Percentiles rank a stretch among this genome's conserved stretches.
Evolutionary conservation across 306 rosid genomes (phyloP).

Genomic region (Cucurbita argyrosperma): DNA sequence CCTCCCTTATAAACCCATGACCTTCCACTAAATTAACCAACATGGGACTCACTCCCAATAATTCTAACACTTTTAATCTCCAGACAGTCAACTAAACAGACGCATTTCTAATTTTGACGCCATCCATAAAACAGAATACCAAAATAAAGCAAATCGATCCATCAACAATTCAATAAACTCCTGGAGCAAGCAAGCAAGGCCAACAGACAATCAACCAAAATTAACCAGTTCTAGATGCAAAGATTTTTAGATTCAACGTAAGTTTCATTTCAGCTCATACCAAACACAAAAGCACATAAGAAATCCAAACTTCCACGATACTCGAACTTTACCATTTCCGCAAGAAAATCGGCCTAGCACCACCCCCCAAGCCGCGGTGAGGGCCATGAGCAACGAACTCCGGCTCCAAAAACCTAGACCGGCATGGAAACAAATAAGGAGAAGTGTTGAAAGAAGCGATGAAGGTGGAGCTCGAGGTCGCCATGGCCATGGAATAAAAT

Average conservation of each 20-base stretch:
- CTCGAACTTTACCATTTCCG: constrained; percentile 16
- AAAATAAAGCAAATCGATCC: not conserved
- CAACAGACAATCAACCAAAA: not conserved
- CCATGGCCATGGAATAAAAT: constrained; percentile 27
- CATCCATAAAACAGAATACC: not conserved
- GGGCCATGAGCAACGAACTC: constrained; percentile 16
- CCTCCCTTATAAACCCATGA: too few relatives aligned
- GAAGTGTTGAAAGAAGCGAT: constrained; percentile 40
- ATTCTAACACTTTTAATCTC: not conserved
- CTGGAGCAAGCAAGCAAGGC: not conserved
- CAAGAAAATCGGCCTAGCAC: constrained; percentile 1
- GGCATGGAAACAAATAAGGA: constrained; percentile 15
- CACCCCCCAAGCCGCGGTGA: constrained; percentile 10
- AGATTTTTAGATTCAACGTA: not conserved
- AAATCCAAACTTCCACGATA: not conserved
- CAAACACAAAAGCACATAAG: not conserved
- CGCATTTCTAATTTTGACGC: not conserved
- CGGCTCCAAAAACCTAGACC: constrained; percentile 20
- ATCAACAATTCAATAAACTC: not conserved
- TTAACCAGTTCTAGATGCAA: not conserved
- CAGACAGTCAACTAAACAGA: not conserved
- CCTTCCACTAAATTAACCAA: too few relatives aligned
- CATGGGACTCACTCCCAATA: too few relatives aligned
- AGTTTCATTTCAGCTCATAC: not conserved
- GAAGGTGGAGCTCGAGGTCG: constrained; percentile 24